Base-by-base conservation (phyloP, 1,139 yeast genomes). In the Saccharomycopsis crataegensis region DNA sequence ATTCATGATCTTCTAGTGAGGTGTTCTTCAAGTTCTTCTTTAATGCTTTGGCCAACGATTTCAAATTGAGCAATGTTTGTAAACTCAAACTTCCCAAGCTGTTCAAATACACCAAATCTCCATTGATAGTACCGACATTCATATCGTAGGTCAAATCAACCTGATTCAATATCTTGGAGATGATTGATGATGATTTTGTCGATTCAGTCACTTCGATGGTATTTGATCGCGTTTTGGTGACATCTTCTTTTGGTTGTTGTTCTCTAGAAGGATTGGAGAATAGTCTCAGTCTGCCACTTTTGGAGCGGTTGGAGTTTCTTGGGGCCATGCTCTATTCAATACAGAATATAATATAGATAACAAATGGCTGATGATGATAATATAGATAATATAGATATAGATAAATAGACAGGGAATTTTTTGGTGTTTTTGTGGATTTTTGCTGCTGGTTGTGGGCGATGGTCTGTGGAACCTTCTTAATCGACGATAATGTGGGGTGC, bases 51-150 rank as follows among this genome's bases (percentile, higher is more conserved):
- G 70, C 72, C 52, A 84, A 64, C 41, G 75, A 68, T 58, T 74
- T 76, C 63, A 54, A 22, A n/a, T 72, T 73, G 55, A 82, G 64
- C 48, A 75, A 73, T 37, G 71, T 68, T 43, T 83, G 68, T 2
- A 74, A 70, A 45, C 72, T 69, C 36, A 76, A 64, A 46, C 67
- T 70, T 2, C 88, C 86, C 1, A 77, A 36, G 17, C 65, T 32
- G 69, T 69, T 38, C 77, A 69, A 1, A 78, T 71, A 17, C 75
- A 65, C 33, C 11, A 48, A 22, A 37, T 79, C 82, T 0, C 91
- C 90, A 59, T 76, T 83, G 38, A 84, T 67, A 51, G 79, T 65
- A 1, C 90, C 89, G 14, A 76, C 71, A 41, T 80, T 78, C 7
- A 78, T 70, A 61, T 83, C 87, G 62, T 80, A 83, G 1, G 77